phyloP scores from a whole-genome alignment of 495 filamentous ascomycete genomes.

The Penicillium crystallinum region DNA sequence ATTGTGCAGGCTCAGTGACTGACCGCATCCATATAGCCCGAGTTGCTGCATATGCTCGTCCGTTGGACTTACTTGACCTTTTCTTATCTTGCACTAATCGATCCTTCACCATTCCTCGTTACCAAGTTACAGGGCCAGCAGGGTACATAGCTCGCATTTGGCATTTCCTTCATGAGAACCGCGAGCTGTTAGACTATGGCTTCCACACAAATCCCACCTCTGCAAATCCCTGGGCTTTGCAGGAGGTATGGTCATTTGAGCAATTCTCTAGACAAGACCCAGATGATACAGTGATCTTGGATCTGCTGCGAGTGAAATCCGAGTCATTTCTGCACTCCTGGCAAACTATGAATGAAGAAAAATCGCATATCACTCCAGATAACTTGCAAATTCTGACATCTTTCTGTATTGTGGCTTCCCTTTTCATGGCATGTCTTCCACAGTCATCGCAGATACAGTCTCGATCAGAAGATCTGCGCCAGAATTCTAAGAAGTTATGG shows the following conservation, averaged over 20 bases:
- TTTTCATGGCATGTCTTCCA: constrained; percentile 36
- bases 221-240: constrained; percentile 25
- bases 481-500: constrained; percentile 33
- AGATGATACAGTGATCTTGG: constrained; percentile 40
- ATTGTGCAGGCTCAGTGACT: constrained; percentile 25
- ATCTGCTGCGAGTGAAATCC: constrained; percentile 41
- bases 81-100: constrained; percentile 41
- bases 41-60: constrained; percentile 37
- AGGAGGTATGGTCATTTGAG: constrained; percentile 19
- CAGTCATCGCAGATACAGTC: constrained; percentile 16
- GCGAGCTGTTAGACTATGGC: constrained; percentile 31
- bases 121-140: constrained; percentile 20
- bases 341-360: constrained; percentile 34
- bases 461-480: constrained; percentile 25
- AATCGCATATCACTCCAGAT: constrained; percentile 41
- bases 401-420: constrained; percentile 33
- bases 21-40: constrained; percentile 39
- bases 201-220: constrained; percentile 24
- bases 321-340: constrained; percentile 43
- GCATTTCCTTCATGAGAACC: constrained; percentile 34
- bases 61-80: constrained; percentile 34
- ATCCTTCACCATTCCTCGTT: constrained; percentile 16
- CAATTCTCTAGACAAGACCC: constrained; percentile 26
- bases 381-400: constrained; percentile 45
- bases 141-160: constrained; percentile 31